Conservation (phyloP, 768 basidiomycete species). For the Phylloporus sp. region DNA sequence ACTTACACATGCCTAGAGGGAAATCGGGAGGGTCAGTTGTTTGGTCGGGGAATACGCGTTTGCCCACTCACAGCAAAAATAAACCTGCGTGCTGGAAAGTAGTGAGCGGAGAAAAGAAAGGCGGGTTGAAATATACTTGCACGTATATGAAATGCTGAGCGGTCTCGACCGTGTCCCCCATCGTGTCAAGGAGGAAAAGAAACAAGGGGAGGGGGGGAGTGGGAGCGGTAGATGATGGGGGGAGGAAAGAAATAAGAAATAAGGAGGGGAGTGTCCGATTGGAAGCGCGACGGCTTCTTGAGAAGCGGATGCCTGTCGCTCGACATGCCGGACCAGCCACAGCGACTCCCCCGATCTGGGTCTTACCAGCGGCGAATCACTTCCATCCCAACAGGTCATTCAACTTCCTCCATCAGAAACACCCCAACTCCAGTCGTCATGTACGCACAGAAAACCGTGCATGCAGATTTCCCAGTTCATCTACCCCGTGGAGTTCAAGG, state of each 20-base stretch:
- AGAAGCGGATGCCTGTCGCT: conserved; percentile 25
- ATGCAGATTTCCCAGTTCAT: neutral
- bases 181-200: conserved; percentile 23
- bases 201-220: conserved; percentile 6
- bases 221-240: conserved; percentile 10
- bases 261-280: conserved; percentile 21
- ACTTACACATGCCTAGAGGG: conserved; percentile 64
- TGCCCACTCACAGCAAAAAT: conserved; percentile 72
- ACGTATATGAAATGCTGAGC: conserved; percentile 77
- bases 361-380: conserved; percentile 27
- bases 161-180: conserved; percentile 47
- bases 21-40: conserved; percentile 29
- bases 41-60: conserved; percentile 13
- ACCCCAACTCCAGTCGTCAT: neutral
- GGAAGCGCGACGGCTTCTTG: conserved; percentile 28
- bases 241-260: conserved; percentile 28
- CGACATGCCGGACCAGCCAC: conserved; percentile 19
- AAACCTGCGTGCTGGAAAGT: conserved; percentile 53
- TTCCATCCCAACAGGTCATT: conserved; percentile 13
- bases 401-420: conserved; percentile 5
- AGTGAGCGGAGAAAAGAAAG: conserved; percentile 9
- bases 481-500: neutral
- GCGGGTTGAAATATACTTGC: conserved; percentile 28
- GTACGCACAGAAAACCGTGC: neutral
- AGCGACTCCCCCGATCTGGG: conserved; percentile 28